Evolutionary conservation across 2,329 filamentous ascomycete species (phyloP).

Genomic region (Ramularia endophylla): DNA sequence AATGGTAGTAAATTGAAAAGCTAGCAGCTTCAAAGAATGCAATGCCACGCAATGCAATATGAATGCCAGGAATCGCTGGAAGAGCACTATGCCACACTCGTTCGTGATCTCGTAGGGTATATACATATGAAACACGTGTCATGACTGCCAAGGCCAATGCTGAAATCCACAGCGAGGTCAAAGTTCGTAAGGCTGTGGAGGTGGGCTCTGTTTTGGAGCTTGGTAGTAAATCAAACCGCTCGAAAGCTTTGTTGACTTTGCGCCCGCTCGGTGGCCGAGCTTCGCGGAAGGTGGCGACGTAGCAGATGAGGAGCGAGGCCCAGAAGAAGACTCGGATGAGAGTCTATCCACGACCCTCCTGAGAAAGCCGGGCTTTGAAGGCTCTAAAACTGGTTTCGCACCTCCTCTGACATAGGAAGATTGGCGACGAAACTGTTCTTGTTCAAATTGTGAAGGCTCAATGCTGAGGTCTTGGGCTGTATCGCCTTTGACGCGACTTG

Average conservation of each 20-base stretch:
- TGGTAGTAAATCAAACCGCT: constrained; percentile 23
- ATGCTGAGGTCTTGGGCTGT: constrained; percentile 14
- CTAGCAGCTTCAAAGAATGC: neutral
- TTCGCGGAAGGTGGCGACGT: neutral
- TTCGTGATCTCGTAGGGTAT: neutral
- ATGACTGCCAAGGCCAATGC: constrained; percentile 7
- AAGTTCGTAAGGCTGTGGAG: neutral
- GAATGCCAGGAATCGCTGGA: too few species aligned
- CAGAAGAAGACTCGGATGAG: constrained; percentile 1
- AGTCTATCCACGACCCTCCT: constrained; percentile 9
- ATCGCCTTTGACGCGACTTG: constrained; percentile 1
- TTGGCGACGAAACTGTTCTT: constrained; percentile 1
- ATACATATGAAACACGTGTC: neutral
- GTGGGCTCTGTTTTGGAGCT: constrained; percentile 12
- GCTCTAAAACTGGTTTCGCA: constrained; percentile 1
- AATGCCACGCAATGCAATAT: too few species aligned
- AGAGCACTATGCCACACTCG: constrained; percentile 3
- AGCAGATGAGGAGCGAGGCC: too few species aligned
- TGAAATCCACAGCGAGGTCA: constrained; percentile 2
- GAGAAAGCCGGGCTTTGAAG: constrained; percentile 8
- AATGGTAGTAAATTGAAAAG: neutral
- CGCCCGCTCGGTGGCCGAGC: constrained; percentile 2
- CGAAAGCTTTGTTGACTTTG: constrained; percentile 18
- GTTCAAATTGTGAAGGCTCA: constrained; percentile 10
- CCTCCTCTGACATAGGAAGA: neutral